Evolutionary conservation across 495 filamentous ascomycete genomes (phyloP), one percentile per base, ranked within the genome.

Genomic region (Sordaria brevicollis): DNA sequence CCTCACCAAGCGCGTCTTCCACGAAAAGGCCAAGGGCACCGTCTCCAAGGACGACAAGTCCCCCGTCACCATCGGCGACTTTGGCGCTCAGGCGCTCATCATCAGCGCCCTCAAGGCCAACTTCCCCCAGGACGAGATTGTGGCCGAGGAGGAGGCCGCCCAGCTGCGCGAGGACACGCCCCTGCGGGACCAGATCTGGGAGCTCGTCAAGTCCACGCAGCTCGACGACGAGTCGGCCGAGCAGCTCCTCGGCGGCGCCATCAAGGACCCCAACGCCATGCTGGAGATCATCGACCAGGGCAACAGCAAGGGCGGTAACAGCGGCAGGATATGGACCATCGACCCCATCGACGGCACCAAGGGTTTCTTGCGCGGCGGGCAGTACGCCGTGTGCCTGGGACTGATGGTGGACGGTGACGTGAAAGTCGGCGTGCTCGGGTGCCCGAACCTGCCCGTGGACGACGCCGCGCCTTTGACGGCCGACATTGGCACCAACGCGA

Each of bases 331-430:
- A 80, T 99, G 95, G 95, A 92, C 95, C 21, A 85, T 99, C 65
- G 95, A 99, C 81, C 95, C 95, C 39, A 96, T 99, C 70, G 95
- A 99, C 79, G 95, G 95, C 62, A 99, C 95, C 68, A 95, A 96
- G 80, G 95, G 95, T 33, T 99, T 99, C 81, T 84, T 99, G 67
- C 86, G 95, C 65, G 96, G 96, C n/a, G 95, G 93, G 19, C 95
- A 99, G 81, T 99, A 99, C 77, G 95, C 95, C 29, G 92, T 99
- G 35, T 97, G 93, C 78, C 86, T 99, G 1, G 95, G 87, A 36
- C 81, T 99, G 75, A 91, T 99, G 74, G 92, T 93, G 35, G 93
- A 97, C 72, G 95, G 94, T n/a, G 89, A 96, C 65, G 93, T 97
- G 71, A 94, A 94, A 77, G 92, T 96, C 67, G 95, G 94, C 67